Evolutionary conservation across 2,329 filamentous ascomycete genomes (phyloP).

Genomic region (Aspergillus sojae): DNA sequence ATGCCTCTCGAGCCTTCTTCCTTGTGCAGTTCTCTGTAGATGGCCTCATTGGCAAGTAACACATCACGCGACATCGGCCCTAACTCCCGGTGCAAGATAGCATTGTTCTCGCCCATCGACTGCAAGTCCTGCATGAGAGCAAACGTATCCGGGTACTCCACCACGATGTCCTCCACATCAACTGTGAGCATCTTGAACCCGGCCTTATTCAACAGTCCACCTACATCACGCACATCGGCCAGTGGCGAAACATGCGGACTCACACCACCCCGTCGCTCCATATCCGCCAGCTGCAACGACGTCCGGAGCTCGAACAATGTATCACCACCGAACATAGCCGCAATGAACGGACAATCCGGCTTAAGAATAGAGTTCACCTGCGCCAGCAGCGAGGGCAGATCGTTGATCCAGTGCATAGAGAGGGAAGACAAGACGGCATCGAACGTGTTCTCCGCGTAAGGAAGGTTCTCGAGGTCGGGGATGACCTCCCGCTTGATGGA

Average conservation of each 20-base stretch:
- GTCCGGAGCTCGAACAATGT: conserved; percentile 91
- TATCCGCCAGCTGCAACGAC: conserved; percentile 87
- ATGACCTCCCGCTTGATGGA: conserved; percentile 75
- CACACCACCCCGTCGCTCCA: conserved; percentile 88
- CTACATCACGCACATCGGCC: conserved; percentile 88
- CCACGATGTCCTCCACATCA: conserved; percentile 94
- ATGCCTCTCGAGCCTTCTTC: conserved; percentile 68
- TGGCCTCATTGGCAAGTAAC: conserved; percentile 80
- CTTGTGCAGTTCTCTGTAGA: conserved; percentile 85
- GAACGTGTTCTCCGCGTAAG: conserved; percentile 75
- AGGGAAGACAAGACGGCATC: conserved; percentile 88
- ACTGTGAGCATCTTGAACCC: conserved; percentile 96
- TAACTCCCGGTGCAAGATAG: conserved; percentile 80
- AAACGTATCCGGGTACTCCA: conserved; percentile 89
- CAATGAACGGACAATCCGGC: conserved; percentile 88
- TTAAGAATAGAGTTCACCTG: conserved; percentile 87
- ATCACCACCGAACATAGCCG: conserved; percentile 95
- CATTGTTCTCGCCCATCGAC: conserved; percentile 94
- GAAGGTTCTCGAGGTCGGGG: conserved; percentile 66
- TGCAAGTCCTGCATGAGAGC: conserved; percentile 92
- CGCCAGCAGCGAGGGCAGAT: conserved; percentile 79
- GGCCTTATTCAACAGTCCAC: conserved; percentile 79
- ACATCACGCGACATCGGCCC: conserved; percentile 79
- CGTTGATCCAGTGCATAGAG: conserved; percentile 96
- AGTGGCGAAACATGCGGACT: conserved; percentile 88